Evolutionary conservation across 345 rosid genomes (phyloP), one percentile per base, ranked within the genome.

Genomic region (Heritiera fomes): DNA sequence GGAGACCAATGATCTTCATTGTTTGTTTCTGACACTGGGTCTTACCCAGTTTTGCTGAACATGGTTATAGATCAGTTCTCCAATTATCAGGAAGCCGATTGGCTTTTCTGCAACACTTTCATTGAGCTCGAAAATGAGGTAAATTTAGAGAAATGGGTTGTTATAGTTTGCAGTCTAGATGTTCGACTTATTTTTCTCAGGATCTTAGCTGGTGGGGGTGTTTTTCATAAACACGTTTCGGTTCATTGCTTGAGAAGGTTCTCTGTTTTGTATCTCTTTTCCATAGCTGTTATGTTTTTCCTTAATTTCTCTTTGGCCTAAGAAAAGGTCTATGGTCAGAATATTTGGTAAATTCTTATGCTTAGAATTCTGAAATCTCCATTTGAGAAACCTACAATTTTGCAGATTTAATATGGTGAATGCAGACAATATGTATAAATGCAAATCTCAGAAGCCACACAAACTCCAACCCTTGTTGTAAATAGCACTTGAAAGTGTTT

Each of bases 61-160:
- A 61, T 71, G 40, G 71, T 85, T 45, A 1, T 81, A 1, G 77
- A 63, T 43, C 86, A 82, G 73, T 85, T 83, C 69, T 83, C 87
- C 8, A 87, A 86, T 64, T 43, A 83, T 58, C 72, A 78, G 1
- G 65, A 78, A 34, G 83, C 80, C 1, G 82, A 73, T 62, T 83
- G 81, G 43, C 68, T 89, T 7, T 79, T 87, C 40, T 83, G 80
- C 49, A 89, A 89, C 81, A 80, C 87, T 50, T 89, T 89, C 73
- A n/a, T 76, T 75, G 61, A 52, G 23, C 30, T 89, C 80, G 87
- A 89, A 71, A 75, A 80, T 50, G 82, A 89, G 89, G 92, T 89
- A 78, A 68, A 30, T 76, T 58, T 10, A 2, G 65, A 23, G 65
- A 59, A 20, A 1, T 20, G 28, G 11, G 30, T 59, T 59, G 9